These are phyloP conservation scores for Martensiomyces pterosporus DNA, from an alignment of 192 early-diverging fungal species.

Conservation along the genomic window DNA sequence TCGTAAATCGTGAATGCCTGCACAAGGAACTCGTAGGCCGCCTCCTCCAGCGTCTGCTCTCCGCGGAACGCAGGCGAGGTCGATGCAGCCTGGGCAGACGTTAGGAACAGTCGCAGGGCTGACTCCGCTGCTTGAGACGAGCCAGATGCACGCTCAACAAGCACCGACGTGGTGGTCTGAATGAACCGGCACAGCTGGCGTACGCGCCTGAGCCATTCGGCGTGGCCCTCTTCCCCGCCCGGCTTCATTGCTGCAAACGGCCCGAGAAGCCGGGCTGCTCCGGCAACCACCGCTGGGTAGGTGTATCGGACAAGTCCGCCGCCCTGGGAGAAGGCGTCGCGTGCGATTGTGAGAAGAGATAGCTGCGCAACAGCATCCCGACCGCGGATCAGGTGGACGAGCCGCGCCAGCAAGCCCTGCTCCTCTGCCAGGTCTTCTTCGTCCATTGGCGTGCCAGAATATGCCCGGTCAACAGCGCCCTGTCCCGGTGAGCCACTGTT, in stretches of 20 bases:
- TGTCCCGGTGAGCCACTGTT: background rate
- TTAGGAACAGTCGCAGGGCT: conserved; percentile 77
- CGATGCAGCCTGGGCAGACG: conserved; percentile 82
- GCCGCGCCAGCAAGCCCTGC: conserved; percentile 81
- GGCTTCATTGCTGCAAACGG: conserved; percentile 42
- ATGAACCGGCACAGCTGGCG: conserved; percentile 87
- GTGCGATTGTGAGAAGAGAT: conserved; percentile 72
- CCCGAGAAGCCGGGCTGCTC: conserved; percentile 38
- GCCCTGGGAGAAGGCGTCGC: conserved; percentile 86
- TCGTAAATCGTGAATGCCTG: conserved; percentile 97
- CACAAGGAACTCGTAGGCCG: conserved; percentile 97
- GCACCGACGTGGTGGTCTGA: conserved; percentile 72
- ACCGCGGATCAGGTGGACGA: conserved; percentile 68
- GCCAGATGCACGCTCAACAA: conserved; percentile 59
- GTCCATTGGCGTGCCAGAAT: conserved; percentile 52
- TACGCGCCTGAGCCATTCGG: conserved; percentile 60
- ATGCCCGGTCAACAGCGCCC: conserved; percentile 5
- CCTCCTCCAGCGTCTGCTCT: conserved; percentile 83
- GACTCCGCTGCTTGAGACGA: conserved; percentile 45
- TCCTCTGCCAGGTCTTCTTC: conserved; percentile 91
- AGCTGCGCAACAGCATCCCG: conserved; percentile 78
- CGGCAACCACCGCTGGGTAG: conserved; percentile 76
- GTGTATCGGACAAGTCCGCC: conserved; percentile 90
- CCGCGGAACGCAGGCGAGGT: conserved; percentile 42
- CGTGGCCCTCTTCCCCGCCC: conserved; percentile 12